These are phyloP conservation scores for Ceriops zippeliana DNA, from an alignment of 345 rosid genomes.

Conservation along the genomic window DNA sequence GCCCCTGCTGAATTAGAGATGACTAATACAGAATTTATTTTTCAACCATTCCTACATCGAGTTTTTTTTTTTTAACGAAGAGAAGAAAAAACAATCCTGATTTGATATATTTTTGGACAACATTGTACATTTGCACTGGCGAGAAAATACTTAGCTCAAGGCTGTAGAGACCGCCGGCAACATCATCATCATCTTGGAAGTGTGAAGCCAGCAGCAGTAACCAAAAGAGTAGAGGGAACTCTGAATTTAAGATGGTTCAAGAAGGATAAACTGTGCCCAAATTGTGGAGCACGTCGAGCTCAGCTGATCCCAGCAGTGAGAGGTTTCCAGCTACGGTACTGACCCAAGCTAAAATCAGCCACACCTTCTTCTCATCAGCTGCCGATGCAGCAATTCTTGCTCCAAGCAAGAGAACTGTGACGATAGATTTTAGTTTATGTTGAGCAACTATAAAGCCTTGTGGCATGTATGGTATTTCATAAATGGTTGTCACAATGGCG, in stretches of 20 bases:
- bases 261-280: constrained; percentile 60
- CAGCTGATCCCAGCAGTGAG: constrained; percentile 79
- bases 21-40: no score
- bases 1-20: no score
- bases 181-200: constrained; percentile 36
- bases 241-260: constrained; percentile 74
- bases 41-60: no score
- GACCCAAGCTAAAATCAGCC: constrained; percentile 85
- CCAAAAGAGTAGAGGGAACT: constrained; percentile 66
- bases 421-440: neutral
- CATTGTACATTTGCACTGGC: no score
- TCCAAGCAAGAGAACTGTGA: constrained; percentile 70
- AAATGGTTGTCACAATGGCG: neutral
- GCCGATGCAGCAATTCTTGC: constrained; percentile 58
- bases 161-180: no score
- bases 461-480: neutral
- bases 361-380: constrained; percentile 67
- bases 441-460: neutral
- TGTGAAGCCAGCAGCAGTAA: constrained; percentile 61
- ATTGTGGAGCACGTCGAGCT: constrained; percentile 51
- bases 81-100: no score
- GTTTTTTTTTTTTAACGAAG: no score
- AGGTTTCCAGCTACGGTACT: constrained; percentile 84
- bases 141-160: no score
- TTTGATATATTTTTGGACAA: no score